These are phyloP conservation scores for Mortierella sp. DNA, from an alignment of 371 early-diverging fungal species.

Conservation along the genomic window DNA sequence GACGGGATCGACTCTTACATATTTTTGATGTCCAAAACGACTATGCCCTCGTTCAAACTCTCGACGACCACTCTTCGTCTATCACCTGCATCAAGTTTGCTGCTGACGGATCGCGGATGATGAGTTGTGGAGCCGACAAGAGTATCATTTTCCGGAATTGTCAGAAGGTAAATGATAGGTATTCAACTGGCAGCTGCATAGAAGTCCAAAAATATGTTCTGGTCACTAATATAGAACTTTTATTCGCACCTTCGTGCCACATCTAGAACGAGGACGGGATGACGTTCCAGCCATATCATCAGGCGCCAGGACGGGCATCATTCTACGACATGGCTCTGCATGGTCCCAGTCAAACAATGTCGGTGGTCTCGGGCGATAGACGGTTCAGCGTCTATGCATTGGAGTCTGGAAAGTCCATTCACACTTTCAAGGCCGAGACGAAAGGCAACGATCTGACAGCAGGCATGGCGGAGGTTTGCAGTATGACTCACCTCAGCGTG, in stretches of 20 bases:
- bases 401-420: slow-evolving; percentile 78
- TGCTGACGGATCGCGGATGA: slow-evolving; percentile 70
- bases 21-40: slow-evolving; percentile 75
- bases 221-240: not conserved
- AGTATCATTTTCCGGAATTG: slow-evolving; percentile 81
- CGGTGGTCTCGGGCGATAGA: slow-evolving; percentile 80
- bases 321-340: slow-evolving; percentile 83
- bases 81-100: slow-evolving; percentile 84
- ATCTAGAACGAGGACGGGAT: slow-evolving; percentile 54
- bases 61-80: slow-evolving; percentile 91
- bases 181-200: not conserved
- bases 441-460: slow-evolving; percentile 64
- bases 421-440: slow-evolving; percentile 72
- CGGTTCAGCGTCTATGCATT: slow-evolving; percentile 74
- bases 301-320: slow-evolving; percentile 79
- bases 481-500: slow-evolving; percentile 74
- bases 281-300: slow-evolving; percentile 68
- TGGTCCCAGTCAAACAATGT: slow-evolving; percentile 67
- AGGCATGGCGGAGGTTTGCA: slow-evolving; percentile 67
- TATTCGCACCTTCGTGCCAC: not conserved
- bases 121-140: slow-evolving; percentile 91
- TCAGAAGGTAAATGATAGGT: slow-evolving; percentile 52
- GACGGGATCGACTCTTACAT: slow-evolving; percentile 87
- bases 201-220: not conserved
- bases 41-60: slow-evolving; percentile 80